phyloP scores from a whole-genome alignment of 148 eudicot genomes.

The Camellia sinensis region DNA sequence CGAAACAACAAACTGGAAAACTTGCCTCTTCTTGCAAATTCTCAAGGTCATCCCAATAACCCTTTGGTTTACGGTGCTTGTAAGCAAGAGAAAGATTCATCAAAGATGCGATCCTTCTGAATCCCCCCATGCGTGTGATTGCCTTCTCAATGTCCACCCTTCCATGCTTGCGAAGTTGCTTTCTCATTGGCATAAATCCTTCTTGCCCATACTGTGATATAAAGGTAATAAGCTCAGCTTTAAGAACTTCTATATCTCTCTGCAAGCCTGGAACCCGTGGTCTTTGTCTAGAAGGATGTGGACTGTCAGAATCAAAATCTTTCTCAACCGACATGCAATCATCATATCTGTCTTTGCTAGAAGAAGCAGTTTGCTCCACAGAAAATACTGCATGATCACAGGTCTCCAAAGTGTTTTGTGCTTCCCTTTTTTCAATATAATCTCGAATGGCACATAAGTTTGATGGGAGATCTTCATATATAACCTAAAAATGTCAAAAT shows the following conservation, averaged over 20 bases:
- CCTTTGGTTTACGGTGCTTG: slow-evolving; percentile 92
- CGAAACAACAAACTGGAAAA: background rate
- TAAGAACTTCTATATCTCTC: slow-evolving; percentile 79
- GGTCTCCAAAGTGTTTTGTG: slow-evolving; percentile 29
- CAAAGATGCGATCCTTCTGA: slow-evolving; percentile 69
- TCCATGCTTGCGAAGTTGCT: slow-evolving; percentile 79
- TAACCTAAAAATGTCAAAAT: slow-evolving; percentile 47
- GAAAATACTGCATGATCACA: slow-evolving; percentile 10
- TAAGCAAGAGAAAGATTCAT: slow-evolving; percentile 93
- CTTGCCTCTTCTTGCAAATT: slow-evolving; percentile 86
- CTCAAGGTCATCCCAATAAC: slow-evolving; percentile 94
- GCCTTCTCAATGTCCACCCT: slow-evolving; percentile 97
- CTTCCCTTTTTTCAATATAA: slow-evolving; percentile 59
- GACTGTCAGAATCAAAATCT: slow-evolving; percentile 18
- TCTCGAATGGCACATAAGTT: slow-evolving; percentile 91
- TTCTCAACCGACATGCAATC: slow-evolving; percentile 11
- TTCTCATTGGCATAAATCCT: slow-evolving; percentile 99
- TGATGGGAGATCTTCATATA: slow-evolving; percentile 97
- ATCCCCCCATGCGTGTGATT: slow-evolving; percentile 92
- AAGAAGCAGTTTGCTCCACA: slow-evolving; percentile 29
- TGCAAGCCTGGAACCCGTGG: slow-evolving; percentile 86
- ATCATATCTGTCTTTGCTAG: slow-evolving; percentile 16
- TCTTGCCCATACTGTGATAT: slow-evolving; percentile 84
- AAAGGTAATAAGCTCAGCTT: slow-evolving; percentile 65
- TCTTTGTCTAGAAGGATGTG: slow-evolving; percentile 51